These are phyloP conservation scores for Terfezia claveryi DNA, from an alignment of 495 filamentous ascomycete genomes.

Conservation along the genomic window DNA sequence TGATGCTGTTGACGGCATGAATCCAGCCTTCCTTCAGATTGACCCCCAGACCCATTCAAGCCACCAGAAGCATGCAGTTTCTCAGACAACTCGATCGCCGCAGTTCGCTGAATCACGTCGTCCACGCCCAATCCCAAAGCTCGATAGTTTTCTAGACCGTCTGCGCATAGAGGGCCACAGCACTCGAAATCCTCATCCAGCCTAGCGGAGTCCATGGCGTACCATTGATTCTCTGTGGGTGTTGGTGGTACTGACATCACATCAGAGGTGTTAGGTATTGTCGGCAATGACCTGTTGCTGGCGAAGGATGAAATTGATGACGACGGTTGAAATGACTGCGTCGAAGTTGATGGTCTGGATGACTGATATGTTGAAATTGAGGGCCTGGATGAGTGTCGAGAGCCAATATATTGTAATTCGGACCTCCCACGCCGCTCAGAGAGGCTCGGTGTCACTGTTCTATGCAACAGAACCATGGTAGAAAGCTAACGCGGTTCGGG, in stretches of 20 bases:
- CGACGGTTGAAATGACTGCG: neutral
- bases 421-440: slow-evolving; percentile 18
- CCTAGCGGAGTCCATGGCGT: neutral
- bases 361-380: slow-evolving; percentile 1
- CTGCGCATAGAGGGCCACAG: neutral
- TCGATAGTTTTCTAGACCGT: neutral
- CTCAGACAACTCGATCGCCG: slow-evolving; percentile 9
- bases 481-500: neutral
- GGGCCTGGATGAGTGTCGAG: slow-evolving; percentile 5
- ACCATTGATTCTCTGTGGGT: slow-evolving; percentile 12
- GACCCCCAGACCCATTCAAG: neutral
- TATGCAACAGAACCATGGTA: slow-evolving; percentile 1
- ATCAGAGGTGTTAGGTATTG: slow-evolving; percentile 5
- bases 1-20: slow-evolving; percentile 7
- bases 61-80: slow-evolving; percentile 9
- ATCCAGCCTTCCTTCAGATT: neutral
- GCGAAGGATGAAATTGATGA: neutral
- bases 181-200: neutral
- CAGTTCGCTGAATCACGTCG: slow-evolving; percentile 9
- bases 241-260: slow-evolving; percentile 13
- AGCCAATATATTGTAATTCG: slow-evolving; percentile 16
- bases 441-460: slow-evolving; percentile 12
- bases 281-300: slow-evolving; percentile 1
- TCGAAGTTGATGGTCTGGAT: neutral
- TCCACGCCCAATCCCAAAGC: slow-evolving; percentile 15